Base-by-base conservation (phyloP, 106 monocot genomes). In the Agapanthus africanus region DNA sequence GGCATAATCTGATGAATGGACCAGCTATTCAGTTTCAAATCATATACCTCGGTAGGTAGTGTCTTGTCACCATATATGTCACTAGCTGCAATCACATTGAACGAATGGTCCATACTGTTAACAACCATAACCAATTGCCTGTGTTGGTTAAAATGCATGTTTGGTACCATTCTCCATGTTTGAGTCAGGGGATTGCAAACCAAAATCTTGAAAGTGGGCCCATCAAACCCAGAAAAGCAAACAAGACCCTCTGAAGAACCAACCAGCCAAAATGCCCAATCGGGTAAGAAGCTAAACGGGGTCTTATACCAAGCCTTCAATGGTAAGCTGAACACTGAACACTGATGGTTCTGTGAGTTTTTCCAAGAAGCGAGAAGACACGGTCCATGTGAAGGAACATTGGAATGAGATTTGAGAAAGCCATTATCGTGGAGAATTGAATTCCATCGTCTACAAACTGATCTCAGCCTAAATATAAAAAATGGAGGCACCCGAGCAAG, bases 131-230 rank as follows among this genome's bases (percentile, higher is more conserved):
- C 80, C 76, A 91, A 57, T 66, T 91, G 91, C 34, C 88, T 79
- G 51, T 91, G 91, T 44, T 91, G 91, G 70, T 91, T 91, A 72
- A 74, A 85, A 63, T 91, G 87, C 91, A 91, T 91, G 51, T 67
- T 76, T 16, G 91, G 91, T 33, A 91, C 69, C 31, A 71, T 37
- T 46, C 81, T 87, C 79, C 79, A 91, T 4, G 77, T 36, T 59
- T 81, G 84, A 22, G 78, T 85, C 22, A 91, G 73, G 27, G 88
- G 91, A 79, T 91, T 91, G 73, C 91, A 91, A 9, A 91, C 71
- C 31, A 91, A 69, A 41, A 71, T 85, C 71, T 71, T 87, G 69
- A 91, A 91, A 37, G 37, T 70, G 40, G 75, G 76, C 30, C 80
- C 88, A 76, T 91, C 88, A n/a, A 75, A 82, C 25, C 91, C 91